Percentiles rank a stretch among this genome's conserved stretches.
Evolutionary conservation across 2,329 filamentous ascomycete species (phyloP).

Genomic region (Xylariales sp.): DNA sequence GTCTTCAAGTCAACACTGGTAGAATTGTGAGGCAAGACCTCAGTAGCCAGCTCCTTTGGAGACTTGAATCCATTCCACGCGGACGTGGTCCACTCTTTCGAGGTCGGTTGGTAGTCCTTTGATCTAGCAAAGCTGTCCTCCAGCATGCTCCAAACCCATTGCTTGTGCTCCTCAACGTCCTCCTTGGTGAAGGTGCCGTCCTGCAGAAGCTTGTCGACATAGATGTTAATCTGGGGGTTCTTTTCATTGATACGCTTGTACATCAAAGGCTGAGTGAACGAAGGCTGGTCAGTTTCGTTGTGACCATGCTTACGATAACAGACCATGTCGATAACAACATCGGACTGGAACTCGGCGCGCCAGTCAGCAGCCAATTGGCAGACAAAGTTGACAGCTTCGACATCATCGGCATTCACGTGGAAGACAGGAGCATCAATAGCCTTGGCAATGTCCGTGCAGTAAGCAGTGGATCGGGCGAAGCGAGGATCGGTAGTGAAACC

Average conservation of each 20-base stretch:
- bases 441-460: slow-evolving; percentile 99
- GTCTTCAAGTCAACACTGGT: slow-evolving; percentile 73
- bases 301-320: slow-evolving; percentile 99
- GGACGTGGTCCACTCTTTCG: slow-evolving; percentile 97
- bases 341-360: slow-evolving; percentile 97
- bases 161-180: slow-evolving; percentile 97
- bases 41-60: slow-evolving; percentile 92
- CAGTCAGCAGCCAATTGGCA: slow-evolving; percentile 96
- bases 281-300: slow-evolving; percentile 99
- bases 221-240: slow-evolving; percentile 81
- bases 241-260: slow-evolving; percentile 95
- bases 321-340: slow-evolving; percentile 96
- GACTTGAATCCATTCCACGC: slow-evolving; percentile 99
- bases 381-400: slow-evolving; percentile 96
- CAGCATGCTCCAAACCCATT: slow-evolving; percentile 99
- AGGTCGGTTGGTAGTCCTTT: slow-evolving; percentile 94
- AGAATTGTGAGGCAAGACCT: slow-evolving; percentile 86
- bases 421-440: slow-evolving; percentile 97
- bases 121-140: slow-evolving; percentile 96
- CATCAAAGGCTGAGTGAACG: slow-evolving; percentile 99
- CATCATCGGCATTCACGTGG: slow-evolving; percentile 98
- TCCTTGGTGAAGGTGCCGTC: slow-evolving; percentile 96
- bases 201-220: slow-evolving; percentile 83
- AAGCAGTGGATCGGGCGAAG: slow-evolving; percentile 93
- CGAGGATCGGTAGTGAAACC: slow-evolving; percentile 98